Conservation (phyloP, 805 yeast genomes). For the Tetrapisispora nanseiensis region DNA sequence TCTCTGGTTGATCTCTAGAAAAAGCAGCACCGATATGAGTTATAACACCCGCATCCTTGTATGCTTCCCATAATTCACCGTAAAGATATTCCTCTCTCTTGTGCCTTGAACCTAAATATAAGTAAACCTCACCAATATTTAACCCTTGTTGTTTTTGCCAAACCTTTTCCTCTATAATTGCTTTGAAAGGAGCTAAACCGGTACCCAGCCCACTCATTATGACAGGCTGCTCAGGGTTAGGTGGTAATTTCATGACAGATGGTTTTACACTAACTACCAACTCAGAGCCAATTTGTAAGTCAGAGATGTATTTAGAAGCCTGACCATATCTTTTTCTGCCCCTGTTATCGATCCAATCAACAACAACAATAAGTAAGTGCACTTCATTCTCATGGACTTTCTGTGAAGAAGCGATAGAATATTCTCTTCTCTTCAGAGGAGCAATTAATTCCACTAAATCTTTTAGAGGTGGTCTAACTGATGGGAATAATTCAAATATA, state of each 20-base stretch:
- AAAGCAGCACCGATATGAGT: conserved; percentile 97
- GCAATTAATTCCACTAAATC: conserved; percentile 67
- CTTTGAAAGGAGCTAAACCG: conserved; percentile 97
- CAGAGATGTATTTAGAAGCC: conserved; percentile 83
- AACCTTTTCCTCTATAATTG: conserved; percentile 88
- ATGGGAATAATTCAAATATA: conserved; percentile 64
- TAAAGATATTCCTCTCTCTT: conserved; percentile 89
- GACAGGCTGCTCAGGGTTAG: conserved; percentile 76
- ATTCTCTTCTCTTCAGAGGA: conserved; percentile 92
- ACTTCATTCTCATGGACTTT: conserved; percentile 84
- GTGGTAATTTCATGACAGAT: conserved; percentile 93
- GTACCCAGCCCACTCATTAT: conserved; percentile 97
- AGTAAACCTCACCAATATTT: conserved; percentile 79
- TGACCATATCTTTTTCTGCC: conserved; percentile 89
- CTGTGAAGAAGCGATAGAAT: conserved; percentile 95
- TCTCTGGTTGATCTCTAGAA: conserved; percentile 92
- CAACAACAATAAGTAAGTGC: conserved; percentile 86
- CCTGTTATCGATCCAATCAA: conserved; percentile 83
- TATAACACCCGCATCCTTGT: conserved; percentile 79
- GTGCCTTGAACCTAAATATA: conserved; percentile 91
- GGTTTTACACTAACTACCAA: conserved; percentile 92
- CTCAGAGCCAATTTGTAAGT: conserved; percentile 69
- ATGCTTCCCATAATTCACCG: conserved; percentile 97
- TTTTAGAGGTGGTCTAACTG: conserved; percentile 67
- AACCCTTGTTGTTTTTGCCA: conserved; percentile 87